Conservation (phyloP, 139 green algal species). For the Volvox africanus region DNA sequence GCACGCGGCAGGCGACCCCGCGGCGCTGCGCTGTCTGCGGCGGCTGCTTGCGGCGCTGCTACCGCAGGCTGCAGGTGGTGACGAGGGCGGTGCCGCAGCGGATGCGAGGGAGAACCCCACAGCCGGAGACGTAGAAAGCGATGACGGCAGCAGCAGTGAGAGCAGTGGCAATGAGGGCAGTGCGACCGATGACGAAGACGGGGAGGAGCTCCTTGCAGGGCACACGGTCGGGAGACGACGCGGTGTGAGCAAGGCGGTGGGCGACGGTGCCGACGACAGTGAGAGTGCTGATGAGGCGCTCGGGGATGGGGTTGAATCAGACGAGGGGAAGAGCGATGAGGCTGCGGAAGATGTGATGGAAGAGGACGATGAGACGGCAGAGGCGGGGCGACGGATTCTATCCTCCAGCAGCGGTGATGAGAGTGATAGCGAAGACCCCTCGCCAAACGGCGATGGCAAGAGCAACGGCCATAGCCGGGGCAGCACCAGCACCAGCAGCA, state of each 20-base stretch:
- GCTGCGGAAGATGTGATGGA: neutral
- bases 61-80: constrained; percentile 44
- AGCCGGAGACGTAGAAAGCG: neutral
- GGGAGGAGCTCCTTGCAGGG: neutral
- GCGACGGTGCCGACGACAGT: neutral
- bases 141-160: neutral
- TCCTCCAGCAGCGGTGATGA: neutral
- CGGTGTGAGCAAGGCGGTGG: neutral
- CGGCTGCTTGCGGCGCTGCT: constrained; percentile 72
- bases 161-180: neutral
- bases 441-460: neutral
- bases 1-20: constrained; percentile 30
- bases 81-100: neutral
- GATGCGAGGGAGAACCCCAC: neutral
- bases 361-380: neutral
- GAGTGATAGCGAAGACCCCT: no score
- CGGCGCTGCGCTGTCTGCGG: constrained; percentile 55
- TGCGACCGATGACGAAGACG: neutral
- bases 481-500: constrained; percentile 10
- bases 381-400: neutral
- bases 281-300: neutral
- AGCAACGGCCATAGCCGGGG: neutral
- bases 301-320: no score
- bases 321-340: no score
- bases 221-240: neutral